Conservation (phyloP, 495 filamentous ascomycete species). For the Neurospora sublineolata region DNA sequence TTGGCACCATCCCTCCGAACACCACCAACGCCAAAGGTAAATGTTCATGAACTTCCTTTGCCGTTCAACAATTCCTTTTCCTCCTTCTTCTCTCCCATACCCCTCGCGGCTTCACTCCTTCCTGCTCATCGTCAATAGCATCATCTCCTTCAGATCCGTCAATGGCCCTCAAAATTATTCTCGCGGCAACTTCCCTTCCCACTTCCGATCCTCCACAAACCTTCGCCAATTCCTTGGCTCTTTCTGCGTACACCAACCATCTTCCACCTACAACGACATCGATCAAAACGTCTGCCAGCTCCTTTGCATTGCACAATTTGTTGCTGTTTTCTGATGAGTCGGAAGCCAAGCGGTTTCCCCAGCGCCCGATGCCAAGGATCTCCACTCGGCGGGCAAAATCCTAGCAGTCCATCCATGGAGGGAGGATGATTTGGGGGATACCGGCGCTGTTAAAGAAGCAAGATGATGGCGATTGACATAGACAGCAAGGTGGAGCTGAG, state of each 20-base stretch:
- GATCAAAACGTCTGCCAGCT: conserved; percentile 11
- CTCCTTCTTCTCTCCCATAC: background rate
- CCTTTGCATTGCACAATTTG: conserved; percentile 4
- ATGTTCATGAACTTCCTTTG: background rate
- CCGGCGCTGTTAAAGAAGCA: conserved; percentile 38
- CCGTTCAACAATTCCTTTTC: background rate
- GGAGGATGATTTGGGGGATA: conserved; percentile 39
- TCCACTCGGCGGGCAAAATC: conserved; percentile 42
- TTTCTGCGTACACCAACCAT: conserved; percentile 5
- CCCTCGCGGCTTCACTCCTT: background rate
- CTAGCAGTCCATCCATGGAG: conserved; percentile 44
- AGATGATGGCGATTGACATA: background rate
- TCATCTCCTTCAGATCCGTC: background rate
- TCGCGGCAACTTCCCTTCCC: conserved; percentile 14
- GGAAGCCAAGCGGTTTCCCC: conserved; percentile 25
- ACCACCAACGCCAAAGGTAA: background rate
- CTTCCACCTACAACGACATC: conserved; percentile 13
- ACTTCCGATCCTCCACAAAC: conserved; percentile 11
- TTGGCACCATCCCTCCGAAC: background rate
- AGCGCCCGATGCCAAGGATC: conserved; percentile 38
- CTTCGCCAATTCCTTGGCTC: conserved; percentile 13
- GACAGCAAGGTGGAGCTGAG: no score
- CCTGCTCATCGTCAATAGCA: background rate
- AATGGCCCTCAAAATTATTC: conserved; percentile 14
- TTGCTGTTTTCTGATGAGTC: background rate